Evolutionary conservation across 805 yeast species (phyloP).

Genomic region (Danielozyma ontarioensis): DNA sequence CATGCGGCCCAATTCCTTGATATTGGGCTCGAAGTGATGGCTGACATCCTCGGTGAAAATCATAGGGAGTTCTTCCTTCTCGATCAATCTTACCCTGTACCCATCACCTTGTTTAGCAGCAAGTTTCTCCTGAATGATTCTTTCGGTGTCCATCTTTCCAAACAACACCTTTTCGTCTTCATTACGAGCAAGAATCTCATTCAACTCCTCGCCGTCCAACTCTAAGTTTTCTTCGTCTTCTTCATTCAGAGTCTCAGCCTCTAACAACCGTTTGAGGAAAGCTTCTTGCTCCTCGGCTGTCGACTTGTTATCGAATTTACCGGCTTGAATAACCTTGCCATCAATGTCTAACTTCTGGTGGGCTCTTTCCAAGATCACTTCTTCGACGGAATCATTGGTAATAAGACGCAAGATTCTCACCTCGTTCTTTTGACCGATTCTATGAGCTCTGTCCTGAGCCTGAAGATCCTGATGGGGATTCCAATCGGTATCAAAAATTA

Average conservation of each 20-base stretch:
- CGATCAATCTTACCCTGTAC: conserved; percentile 15
- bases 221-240: conserved; percentile 51
- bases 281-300: conserved; percentile 87
- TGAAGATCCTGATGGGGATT: conserved; percentile 89
- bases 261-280: conserved; percentile 62
- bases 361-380: conserved; percentile 75
- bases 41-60: conserved; percentile 23
- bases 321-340: conserved; percentile 88
- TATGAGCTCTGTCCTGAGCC: conserved; percentile 86
- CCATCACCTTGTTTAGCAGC: conserved; percentile 18
- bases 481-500: conserved; percentile 87
- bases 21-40: conserved; percentile 20
- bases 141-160: conserved; percentile 55
- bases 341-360: conserved; percentile 80
- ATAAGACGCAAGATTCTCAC: conserved; percentile 77
- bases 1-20: conserved; percentile 19
- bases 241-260: conserved; percentile 57
- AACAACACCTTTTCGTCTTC: conserved; percentile 58
- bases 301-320: conserved; percentile 82
- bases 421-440: conserved; percentile 87
- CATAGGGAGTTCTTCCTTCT: conserved; percentile 20
- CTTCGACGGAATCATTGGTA: conserved; percentile 80
- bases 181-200: conserved; percentile 64
- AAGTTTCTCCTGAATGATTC: conserved; percentile 25
- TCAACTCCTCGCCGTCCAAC: conserved; percentile 65